Evolutionary conservation across 805 yeast genomes (phyloP), one percentile per base, ranked within the genome.

Genomic region (Zygosaccharomyces pseudorouxii): DNA sequence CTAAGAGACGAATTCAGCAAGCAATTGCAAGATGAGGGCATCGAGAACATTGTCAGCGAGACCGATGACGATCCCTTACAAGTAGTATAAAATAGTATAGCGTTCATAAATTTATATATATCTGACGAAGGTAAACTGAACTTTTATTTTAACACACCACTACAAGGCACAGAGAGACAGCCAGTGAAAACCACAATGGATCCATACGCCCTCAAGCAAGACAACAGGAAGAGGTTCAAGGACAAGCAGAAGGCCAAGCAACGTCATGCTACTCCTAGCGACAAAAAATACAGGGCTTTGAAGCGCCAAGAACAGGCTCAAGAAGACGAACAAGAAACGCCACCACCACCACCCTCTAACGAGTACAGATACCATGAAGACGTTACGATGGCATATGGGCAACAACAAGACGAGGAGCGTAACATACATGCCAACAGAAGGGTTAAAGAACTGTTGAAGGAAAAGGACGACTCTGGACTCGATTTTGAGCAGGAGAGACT

Each of bases 21-120:
- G 60, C 43, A 47, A 36, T 71, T 88, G 49, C 49, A 46, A 22
- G 46, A 54, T 2, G 82, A 78, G 55, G 71, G 68, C 6, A 72
- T 76, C 18, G 72, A 69, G 1, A 69, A 83, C n/a, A 53, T 54
- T 1, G 71, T 85, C 36, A 78, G 89, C 57, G 55, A 66, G 42
- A 63, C 68, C 1, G 96, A 89, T 62, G 63, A 57, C 38, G 96
- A 88, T 60, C 96, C 96, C 9, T 68, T 76, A 43, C 62, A 55
- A 46, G 66, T 68, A 35, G 54, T 31, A 35, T 46, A 31, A 27
- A 25, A 27, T 39, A 27, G 20, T 19, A 27, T 27, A 28, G 33
- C 42, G 14, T 39, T 27, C 10, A 18, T 33, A 33, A 9, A 16
- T 33, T 14, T n/a, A n/a, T 30, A 5, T 30, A 9, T 33, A 16